These are phyloP conservation scores for Solanum verrucosum DNA, from an alignment of 257 asterid species.

Conservation along the genomic window DNA sequence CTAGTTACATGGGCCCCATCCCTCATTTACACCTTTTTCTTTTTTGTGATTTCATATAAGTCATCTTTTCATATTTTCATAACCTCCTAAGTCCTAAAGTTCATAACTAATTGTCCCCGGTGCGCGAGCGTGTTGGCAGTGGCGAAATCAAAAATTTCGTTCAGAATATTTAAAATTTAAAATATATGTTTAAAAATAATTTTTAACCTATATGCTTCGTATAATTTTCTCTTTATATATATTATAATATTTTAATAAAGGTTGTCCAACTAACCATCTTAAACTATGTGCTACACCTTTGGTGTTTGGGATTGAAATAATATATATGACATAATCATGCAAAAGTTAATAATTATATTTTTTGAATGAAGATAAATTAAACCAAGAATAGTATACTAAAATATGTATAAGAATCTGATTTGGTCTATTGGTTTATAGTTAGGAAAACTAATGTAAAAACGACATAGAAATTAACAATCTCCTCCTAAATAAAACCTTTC, in stretches of 20 bases:
- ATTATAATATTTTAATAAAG: too few species aligned
- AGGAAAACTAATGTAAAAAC: background rate
- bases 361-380: background rate
- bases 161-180: too few species aligned
- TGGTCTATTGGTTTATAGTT: background rate
- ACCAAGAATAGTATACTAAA: background rate
- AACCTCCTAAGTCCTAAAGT: background rate
- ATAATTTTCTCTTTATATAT: too few species aligned
- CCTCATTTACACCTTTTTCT: background rate
- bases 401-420: background rate
- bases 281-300: too few species aligned
- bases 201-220: too few species aligned
- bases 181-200: too few species aligned
- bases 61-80: background rate
- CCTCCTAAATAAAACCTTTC: background rate
- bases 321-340: background rate
- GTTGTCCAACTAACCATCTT: too few species aligned
- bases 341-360: too few species aligned
- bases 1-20: background rate
- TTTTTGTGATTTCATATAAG: background rate
- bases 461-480: background rate
- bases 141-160: too few species aligned
- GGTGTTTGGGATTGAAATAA: background rate
- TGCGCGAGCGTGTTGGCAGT: background rate
- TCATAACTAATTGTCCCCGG: background rate